These are phyloP conservation scores for Aspergillus calidoustus DNA, from an alignment of 2,329 filamentous ascomycete species.

Conservation along the genomic window DNA sequence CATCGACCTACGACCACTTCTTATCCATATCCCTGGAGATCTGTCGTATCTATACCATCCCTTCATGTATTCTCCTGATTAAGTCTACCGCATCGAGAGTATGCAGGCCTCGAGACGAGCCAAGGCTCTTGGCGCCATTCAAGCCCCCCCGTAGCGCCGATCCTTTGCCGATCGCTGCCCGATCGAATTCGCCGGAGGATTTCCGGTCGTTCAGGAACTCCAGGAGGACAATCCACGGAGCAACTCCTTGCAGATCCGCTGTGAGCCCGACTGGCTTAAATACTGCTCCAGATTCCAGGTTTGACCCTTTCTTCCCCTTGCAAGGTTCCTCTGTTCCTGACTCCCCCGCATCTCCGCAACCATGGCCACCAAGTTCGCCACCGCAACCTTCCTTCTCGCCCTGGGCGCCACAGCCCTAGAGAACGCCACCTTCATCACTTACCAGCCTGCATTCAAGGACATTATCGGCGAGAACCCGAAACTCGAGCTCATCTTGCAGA, in stretches of 20 bases:
- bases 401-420: not conserved
- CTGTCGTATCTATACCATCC: too few relatives aligned
- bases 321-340: not conserved
- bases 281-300: not conserved
- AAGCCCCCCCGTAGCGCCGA: not conserved
- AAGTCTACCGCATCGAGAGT: too few relatives aligned
- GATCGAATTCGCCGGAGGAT: not conserved
- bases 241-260: not conserved
- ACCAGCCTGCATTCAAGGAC: conserved; percentile 21
- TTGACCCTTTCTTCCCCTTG: not conserved
- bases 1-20: too few relatives aligned
- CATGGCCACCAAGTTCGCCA: not conserved
- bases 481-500: conserved; percentile 44
- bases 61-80: too few relatives aligned
- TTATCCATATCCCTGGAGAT: too few relatives aligned
- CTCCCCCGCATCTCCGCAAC: not conserved
- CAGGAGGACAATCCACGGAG: not conserved
- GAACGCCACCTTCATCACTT: not conserved
- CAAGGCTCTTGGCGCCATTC: not conserved
- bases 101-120: not conserved
- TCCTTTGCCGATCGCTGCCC: not conserved
- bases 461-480: conserved; percentile 41
- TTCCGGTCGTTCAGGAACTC: not conserved
- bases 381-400: not conserved
- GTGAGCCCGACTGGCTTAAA: not conserved